Evolutionary conservation across 2,329 filamentous ascomycete species (phyloP).

Genomic region (Pestalotiopsis fici): DNA sequence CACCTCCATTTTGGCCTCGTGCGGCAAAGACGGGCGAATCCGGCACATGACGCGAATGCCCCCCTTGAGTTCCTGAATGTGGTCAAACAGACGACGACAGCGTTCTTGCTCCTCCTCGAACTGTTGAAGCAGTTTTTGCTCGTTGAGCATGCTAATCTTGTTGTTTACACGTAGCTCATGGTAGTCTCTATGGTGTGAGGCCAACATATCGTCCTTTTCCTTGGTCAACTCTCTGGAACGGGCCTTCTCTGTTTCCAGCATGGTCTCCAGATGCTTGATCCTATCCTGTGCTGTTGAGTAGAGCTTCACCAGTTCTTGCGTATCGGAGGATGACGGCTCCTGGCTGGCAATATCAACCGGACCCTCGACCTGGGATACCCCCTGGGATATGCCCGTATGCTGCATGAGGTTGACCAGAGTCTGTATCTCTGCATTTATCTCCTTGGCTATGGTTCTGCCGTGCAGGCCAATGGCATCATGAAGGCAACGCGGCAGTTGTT

Average conservation of each 20-base stretch:
- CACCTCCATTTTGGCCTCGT: conserved; percentile 60
- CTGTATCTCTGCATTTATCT: background rate
- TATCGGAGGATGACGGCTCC: background rate
- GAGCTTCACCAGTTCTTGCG: background rate
- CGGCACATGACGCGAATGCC: conserved; percentile 97
- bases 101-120: conserved; percentile 84
- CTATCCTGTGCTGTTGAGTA: background rate
- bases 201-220: background rate
- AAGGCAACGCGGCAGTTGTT: background rate
- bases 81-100: conserved; percentile 80
- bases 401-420: background rate
- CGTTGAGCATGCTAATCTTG: background rate
- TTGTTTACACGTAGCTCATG: background rate
- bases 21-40: conserved; percentile 70
- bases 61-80: conserved; percentile 92
- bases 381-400: background rate
- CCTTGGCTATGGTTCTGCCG: background rate
- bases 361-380: background rate
- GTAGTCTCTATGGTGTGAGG: background rate
- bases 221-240: background rate
- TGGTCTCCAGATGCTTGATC: background rate
- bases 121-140: conserved; percentile 47
- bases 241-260: background rate
- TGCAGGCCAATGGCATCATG: background rate
- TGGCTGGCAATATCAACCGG: background rate